These are phyloP conservation scores for Kalaharituber pfeilii DNA, from an alignment of 2,329 filamentous ascomycete genomes.

Conservation along the genomic window DNA sequence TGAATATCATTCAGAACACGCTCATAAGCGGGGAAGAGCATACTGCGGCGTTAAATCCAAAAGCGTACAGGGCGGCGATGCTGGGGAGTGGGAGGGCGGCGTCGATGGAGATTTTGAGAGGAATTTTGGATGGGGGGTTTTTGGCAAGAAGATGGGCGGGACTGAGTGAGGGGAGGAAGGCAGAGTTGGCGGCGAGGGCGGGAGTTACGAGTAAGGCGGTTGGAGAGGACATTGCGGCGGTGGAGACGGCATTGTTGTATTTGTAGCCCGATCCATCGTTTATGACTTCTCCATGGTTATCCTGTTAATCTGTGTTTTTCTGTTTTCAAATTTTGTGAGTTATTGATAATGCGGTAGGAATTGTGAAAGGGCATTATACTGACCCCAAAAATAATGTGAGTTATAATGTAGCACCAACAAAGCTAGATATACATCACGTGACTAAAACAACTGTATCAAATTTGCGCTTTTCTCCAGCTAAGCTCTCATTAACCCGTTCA, in stretches of 20 bases:
- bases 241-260: background rate
- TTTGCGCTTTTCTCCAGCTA: no score
- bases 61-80: slow-evolving; percentile 48
- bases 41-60: slow-evolving; percentile 64
- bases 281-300: no score
- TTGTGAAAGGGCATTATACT: no score
- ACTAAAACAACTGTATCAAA: no score
- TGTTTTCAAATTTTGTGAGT: no score
- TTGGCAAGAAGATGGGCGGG: slow-evolving; percentile 20
- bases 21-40: slow-evolving; percentile 60
- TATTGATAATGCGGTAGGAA: no score
- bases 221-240: background rate
- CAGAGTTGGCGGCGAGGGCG: slow-evolving; percentile 20
- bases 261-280: no score
- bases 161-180: slow-evolving; percentile 20
- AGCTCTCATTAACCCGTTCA: no score
- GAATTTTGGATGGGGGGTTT: slow-evolving; percentile 19
- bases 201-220: slow-evolving; percentile 3
- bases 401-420: no score
- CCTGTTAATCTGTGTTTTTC: no score
- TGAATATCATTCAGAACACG: slow-evolving; percentile 66
- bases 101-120: slow-evolving; percentile 19
- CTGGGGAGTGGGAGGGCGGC: slow-evolving; percentile 14
- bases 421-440: no score
- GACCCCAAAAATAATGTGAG: no score